These are phyloP conservation scores for Monosporascus sp. DNA, from an alignment of 2,329 filamentous ascomycete genomes.

Conservation along the genomic window DNA sequence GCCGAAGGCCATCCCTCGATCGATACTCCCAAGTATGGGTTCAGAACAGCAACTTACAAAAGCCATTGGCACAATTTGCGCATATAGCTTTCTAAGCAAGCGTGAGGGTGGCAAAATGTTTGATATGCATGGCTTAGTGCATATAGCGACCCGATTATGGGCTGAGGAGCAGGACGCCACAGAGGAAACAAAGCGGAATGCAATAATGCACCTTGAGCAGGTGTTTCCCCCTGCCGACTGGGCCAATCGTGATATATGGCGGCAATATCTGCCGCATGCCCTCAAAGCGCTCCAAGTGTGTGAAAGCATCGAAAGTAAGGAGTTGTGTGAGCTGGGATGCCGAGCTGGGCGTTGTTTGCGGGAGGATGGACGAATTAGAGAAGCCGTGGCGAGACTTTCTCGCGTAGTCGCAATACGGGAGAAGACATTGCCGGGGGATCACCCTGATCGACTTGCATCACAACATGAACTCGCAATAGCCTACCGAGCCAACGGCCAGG, in stretches of 20 bases:
- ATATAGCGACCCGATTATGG: conserved; percentile 28
- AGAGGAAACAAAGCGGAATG: conserved; percentile 1
- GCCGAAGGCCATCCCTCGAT: conserved; percentile 29
- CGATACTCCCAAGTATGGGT: conserved; percentile 20
- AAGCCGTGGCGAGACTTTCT: too few species aligned
- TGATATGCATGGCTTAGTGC: conserved; percentile 34
- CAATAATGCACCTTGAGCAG: neutral
- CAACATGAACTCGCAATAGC: neutral
- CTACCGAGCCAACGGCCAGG: neutral
- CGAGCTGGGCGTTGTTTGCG: conserved; percentile 16
- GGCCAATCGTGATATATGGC: conserved; percentile 15
- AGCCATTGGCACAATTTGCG: conserved; percentile 27
- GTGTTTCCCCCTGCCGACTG: conserved; percentile 4
- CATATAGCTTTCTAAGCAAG: conserved; percentile 26
- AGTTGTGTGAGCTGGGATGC: conserved; percentile 14
- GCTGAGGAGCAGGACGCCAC: conserved; percentile 9
- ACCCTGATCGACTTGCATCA: too few species aligned
- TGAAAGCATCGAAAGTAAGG: conserved; percentile 6
- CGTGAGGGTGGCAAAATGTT: conserved; percentile 19
- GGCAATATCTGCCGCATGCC: conserved; percentile 23
- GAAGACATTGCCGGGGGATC: too few species aligned
- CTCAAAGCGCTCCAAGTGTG: conserved; percentile 15
- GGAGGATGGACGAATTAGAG: too few species aligned
- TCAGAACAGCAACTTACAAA: conserved; percentile 13
- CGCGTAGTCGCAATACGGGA: too few species aligned